These are phyloP conservation scores for Danielozyma ontarioensis DNA, from an alignment of 805 yeast genomes.

Conservation along the genomic window DNA sequence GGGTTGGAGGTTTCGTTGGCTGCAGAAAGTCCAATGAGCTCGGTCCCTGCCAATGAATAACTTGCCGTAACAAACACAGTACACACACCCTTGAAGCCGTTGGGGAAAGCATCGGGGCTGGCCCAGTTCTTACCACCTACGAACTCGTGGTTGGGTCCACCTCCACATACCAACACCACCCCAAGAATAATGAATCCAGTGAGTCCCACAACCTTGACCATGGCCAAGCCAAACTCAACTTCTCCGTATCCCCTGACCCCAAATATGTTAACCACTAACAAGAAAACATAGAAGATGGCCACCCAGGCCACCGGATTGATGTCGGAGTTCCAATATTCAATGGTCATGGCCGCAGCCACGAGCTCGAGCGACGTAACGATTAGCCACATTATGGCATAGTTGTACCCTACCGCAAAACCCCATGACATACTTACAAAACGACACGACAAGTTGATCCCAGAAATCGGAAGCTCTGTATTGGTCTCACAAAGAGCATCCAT, in stretches of 20 bases:
- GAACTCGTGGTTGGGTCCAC: slow-evolving; percentile 31
- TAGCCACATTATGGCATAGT: slow-evolving; percentile 35
- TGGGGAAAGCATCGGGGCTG: slow-evolving; percentile 27
- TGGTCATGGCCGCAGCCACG: slow-evolving; percentile 35
- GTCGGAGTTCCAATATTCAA: slow-evolving; percentile 26
- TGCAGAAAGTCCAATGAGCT: slow-evolving; percentile 34
- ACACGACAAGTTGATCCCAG: not conserved
- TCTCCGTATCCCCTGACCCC: slow-evolving; percentile 36
- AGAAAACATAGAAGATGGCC: slow-evolving; percentile 25
- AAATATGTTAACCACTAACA: slow-evolving; percentile 25
- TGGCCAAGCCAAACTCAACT: slow-evolving; percentile 28
- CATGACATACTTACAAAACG: slow-evolving; percentile 31
- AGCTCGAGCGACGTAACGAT: slow-evolving; percentile 32
- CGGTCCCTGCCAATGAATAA: slow-evolving; percentile 33
- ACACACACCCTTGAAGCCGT: slow-evolving; percentile 36
- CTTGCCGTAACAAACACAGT: slow-evolving; percentile 35
- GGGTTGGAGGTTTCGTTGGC: slow-evolving; percentile 21
- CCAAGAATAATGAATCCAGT: slow-evolving; percentile 33
- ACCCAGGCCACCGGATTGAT: slow-evolving; percentile 38
- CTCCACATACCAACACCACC: slow-evolving; percentile 32
- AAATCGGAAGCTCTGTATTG: not conserved
- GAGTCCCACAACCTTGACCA: slow-evolving; percentile 30
- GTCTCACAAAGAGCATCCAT: slow-evolving; percentile 14
- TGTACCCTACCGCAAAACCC: slow-evolving; percentile 39
- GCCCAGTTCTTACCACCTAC: slow-evolving; percentile 30